phyloP scores from a whole-genome alignment of 179 eudicot species.

The Sideroxylon spinosum region DNA sequence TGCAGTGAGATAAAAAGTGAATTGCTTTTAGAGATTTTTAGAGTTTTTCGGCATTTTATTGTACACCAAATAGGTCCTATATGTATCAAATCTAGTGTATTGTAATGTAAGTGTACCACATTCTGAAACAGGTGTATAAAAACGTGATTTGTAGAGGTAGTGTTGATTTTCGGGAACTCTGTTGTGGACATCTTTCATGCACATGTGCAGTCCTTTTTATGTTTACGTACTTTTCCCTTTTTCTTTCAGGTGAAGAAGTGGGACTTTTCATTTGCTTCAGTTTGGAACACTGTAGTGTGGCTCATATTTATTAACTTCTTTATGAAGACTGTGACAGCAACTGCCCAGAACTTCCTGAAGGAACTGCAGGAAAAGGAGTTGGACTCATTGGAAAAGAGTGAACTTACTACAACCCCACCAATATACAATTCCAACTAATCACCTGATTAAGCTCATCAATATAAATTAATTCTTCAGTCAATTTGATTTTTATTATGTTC shows the following conservation, averaged over 20 bases:
- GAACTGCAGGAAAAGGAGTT: slow-evolving; percentile 56
- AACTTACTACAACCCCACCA: not conserved
- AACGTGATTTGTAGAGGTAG: no score
- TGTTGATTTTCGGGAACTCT: no score
- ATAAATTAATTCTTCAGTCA: not conserved
- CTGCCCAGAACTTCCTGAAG: slow-evolving; percentile 68
- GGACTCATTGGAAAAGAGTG: slow-evolving; percentile 31
- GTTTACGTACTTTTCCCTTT: not conserved
- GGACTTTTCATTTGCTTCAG: slow-evolving; percentile 63
- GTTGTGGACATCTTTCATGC: not conserved
- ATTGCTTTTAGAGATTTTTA: no score
- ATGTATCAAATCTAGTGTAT: no score
- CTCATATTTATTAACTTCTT: slow-evolving; percentile 68
- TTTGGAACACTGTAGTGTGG: slow-evolving; percentile 84
- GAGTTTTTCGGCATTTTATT: no score
- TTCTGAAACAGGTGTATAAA: no score
- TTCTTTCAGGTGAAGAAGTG: slow-evolving; percentile 47
- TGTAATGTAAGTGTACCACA: no score
- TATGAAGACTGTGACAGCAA: slow-evolving; percentile 66
- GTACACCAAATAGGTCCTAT: no score
- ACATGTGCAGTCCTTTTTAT: not conserved
- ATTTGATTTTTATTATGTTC: not conserved
- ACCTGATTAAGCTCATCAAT: not conserved
- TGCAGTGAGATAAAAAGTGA: no score
- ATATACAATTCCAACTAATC: not conserved